Evolutionary conservation across 2,329 filamentous ascomycete species (phyloP).

Genomic region (Diaporthe destruens): DNA sequence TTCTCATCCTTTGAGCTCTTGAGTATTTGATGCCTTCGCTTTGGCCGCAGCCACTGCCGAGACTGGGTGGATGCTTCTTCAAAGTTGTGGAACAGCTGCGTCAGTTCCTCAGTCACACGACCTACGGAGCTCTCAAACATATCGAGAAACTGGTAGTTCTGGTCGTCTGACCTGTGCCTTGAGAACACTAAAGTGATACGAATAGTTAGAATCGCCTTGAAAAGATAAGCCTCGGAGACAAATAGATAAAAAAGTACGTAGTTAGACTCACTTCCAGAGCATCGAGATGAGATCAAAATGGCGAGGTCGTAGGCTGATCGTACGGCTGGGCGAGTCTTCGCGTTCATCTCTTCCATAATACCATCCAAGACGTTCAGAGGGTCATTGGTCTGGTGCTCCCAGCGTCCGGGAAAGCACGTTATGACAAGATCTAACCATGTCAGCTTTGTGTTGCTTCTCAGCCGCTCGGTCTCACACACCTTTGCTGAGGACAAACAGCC

Average conservation of each 20-base stretch:
- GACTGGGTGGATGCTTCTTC: slow-evolving; percentile 70
- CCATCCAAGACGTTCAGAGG: slow-evolving; percentile 73
- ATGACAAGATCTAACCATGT: slow-evolving; percentile 65
- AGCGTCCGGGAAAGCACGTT: slow-evolving; percentile 69
- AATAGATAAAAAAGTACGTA: no score
- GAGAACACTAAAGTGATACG: slow-evolving; percentile 60
- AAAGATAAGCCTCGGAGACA: background rate
- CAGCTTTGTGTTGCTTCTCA: background rate
- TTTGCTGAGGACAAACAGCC: slow-evolving; percentile 71
- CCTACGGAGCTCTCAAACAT: slow-evolving; percentile 77
- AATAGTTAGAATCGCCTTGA: background rate
- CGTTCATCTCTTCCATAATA: slow-evolving; percentile 75
- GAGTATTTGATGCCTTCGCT: slow-evolving; percentile 42
- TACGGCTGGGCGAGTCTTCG: slow-evolving; percentile 71
- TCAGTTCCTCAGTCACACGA: slow-evolving; percentile 64
- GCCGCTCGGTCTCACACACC: slow-evolving; percentile 42
- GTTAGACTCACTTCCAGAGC: slow-evolving; percentile 58
- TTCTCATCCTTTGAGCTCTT: slow-evolving; percentile 50
- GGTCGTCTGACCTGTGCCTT: slow-evolving; percentile 67
- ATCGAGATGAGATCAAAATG: slow-evolving; percentile 70
- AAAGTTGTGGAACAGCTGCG: slow-evolving; percentile 70
- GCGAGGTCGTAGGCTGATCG: slow-evolving; percentile 73
- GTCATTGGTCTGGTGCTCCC: slow-evolving; percentile 71
- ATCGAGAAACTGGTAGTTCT: slow-evolving; percentile 74
- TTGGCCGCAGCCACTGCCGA: slow-evolving; percentile 62